phyloP scores from a whole-genome alignment of 257 asterid genomes.

The Prunella vulgaris region DNA sequence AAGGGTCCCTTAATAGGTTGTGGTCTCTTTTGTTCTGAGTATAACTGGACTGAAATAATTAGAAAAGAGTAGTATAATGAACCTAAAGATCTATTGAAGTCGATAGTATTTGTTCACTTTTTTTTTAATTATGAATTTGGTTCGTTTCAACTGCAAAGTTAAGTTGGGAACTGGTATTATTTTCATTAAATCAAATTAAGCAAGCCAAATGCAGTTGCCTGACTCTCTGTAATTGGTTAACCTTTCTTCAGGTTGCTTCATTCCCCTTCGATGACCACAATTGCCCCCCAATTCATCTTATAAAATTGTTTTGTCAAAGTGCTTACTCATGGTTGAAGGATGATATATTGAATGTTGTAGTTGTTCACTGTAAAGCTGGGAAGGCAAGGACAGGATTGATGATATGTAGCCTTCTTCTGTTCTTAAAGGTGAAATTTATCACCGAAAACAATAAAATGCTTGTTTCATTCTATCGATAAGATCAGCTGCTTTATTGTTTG shows the following conservation, averaged over 20 bases:
- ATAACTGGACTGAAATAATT: background rate
- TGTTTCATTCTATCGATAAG: slow-evolving; percentile 13
- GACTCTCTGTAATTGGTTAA: slow-evolving; percentile 11
- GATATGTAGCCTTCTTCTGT: slow-evolving; percentile 95
- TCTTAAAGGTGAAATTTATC: slow-evolving; percentile 65
- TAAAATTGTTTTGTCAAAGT: slow-evolving; percentile 85
- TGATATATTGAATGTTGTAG: slow-evolving; percentile 91
- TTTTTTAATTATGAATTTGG: background rate
- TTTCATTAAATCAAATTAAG: background rate
- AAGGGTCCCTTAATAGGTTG: background rate
- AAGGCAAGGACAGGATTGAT: slow-evolving; percentile 97
- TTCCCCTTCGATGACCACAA: slow-evolving; percentile 99
- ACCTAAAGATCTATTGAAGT: background rate
- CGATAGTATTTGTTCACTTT: slow-evolving; percentile 7
- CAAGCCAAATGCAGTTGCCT: background rate
- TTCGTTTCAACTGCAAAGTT: background rate
- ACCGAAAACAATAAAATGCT: slow-evolving; percentile 13
- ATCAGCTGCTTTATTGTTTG: slow-evolving; percentile 18
- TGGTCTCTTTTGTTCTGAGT: background rate
- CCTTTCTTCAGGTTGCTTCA: slow-evolving; percentile 75
- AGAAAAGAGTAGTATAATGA: background rate
- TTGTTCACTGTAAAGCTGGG: slow-evolving; percentile 99
- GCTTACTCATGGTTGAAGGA: slow-evolving; percentile 96
- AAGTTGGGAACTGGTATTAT: background rate
- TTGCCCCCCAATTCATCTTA: slow-evolving; percentile 92